A percentile compares a stretch with the other conserved stretches of the same genome.
These are phyloP conservation scores for Taphrina wiesneri DNA, from an alignment of 1,139 yeast genomes.

Conservation along the genomic window DNA sequence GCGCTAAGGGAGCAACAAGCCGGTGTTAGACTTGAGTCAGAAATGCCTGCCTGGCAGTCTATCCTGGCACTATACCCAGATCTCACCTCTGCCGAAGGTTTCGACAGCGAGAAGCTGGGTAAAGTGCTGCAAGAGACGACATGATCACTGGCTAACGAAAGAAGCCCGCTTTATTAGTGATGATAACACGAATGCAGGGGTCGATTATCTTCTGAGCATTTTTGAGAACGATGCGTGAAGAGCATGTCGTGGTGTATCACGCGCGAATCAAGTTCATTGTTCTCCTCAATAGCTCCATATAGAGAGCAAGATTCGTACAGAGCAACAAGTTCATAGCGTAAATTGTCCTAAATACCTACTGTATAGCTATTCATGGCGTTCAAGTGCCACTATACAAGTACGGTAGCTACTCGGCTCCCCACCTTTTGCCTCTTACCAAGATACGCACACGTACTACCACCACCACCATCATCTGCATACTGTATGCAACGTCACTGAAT, in stretches of 20 bases:
- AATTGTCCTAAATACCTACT: no score
- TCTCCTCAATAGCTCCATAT: no score
- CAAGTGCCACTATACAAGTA: no score
- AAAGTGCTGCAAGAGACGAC: background rate
- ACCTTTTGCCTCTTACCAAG: constrained; percentile 2
- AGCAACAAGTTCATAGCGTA: background rate
- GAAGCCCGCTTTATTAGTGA: constrained; percentile 2
- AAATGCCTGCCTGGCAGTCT: constrained; percentile 1
- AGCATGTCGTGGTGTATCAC: background rate
- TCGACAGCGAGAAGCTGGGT: constrained; percentile 4
- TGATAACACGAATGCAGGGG: background rate
- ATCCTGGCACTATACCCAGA: constrained; percentile 13
- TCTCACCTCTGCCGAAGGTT: background rate
- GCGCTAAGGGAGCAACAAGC: background rate
- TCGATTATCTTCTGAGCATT: constrained; percentile 2
- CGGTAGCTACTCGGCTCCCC: constrained; percentile 12
- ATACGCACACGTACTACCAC: background rate
- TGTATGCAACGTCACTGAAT: background rate
- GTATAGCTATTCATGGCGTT: background rate
- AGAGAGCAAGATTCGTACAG: no score
- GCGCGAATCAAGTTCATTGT: no score
- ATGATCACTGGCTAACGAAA: background rate
- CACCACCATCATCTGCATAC: background rate
- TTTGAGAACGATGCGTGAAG: background rate
- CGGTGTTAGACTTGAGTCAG: background rate